Conservation (phyloP, 2,329 filamentous ascomycete species). For the Diaporthe helianthi region DNA sequence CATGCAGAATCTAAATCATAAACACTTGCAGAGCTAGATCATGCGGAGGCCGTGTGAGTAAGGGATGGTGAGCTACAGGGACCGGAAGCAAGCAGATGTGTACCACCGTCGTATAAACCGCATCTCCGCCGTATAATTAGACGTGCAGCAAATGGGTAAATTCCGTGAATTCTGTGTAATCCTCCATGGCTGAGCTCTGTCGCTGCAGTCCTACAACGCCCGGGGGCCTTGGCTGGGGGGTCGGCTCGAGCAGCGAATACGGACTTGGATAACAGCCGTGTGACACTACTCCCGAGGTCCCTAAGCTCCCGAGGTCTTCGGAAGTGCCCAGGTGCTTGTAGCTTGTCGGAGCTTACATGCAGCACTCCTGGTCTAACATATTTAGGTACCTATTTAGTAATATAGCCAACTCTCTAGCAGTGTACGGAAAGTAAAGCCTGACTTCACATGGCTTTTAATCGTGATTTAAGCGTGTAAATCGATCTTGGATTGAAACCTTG, state of each 20-base stretch:
- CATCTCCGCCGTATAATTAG: neutral
- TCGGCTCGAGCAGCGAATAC: neutral
- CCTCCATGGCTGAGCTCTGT: neutral
- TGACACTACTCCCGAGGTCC: neutral
- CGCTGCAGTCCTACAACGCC: neutral
- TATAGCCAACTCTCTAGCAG: neutral
- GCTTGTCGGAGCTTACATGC: too few relatives aligned
- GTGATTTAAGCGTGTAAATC: neutral
- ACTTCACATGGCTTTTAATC: neutral
- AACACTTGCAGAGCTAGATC: conserved; percentile 9
- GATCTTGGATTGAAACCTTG: neutral
- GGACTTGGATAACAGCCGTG: neutral
- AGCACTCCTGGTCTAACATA: neutral
- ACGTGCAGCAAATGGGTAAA: neutral
- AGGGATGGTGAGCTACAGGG: neutral
- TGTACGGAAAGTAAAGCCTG: neutral
- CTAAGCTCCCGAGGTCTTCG: neutral
- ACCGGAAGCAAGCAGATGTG: neutral
- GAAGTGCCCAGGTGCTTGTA: too few relatives aligned
- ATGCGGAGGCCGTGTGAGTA: neutral
- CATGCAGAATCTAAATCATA: neutral
- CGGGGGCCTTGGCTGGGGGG: neutral
- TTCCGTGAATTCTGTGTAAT: neutral
- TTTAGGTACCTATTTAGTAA: too few relatives aligned
- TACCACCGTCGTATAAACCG: neutral